Evolutionary conservation across 2,329 filamentous ascomycete genomes (phyloP), one percentile per base, ranked within the genome.

Genomic region (Alternaria tenuissima): DNA sequence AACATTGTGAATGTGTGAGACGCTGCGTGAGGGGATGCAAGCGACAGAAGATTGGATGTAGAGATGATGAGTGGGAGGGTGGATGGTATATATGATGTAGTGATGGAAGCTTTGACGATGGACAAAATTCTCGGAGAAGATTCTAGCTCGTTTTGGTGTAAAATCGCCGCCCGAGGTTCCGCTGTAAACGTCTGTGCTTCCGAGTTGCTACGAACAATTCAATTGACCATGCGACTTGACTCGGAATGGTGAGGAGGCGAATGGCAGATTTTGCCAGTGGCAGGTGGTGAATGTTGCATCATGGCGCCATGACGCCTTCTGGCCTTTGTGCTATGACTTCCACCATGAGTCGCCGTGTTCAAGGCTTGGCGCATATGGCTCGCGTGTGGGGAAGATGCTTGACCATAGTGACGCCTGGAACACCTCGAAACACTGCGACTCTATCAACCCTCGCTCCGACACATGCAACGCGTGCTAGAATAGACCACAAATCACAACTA

Each of bases 1-100:
- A 81, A 64, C 79, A 81, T 78, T 70, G 64, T 67, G 66, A 59
- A 60, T 71, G 65, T 64, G 65, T 64, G 57, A 65, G 68, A 59
- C 67, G 75, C 71, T 73, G 72, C 74, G 67, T 51, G 55, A 57
- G 65, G 63, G 63, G 68, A 69, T 71, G 72, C 62, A 71, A 66
- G 66, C 72, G 73, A 69, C 68, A 61, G 48, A 64, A 58, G 63
- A 64, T 64, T 68, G 67, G 61, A 55, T 63, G 64, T 48, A 59
- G 57, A 56, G 55, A 53, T 43, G 64, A 65, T 64, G 55, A 63
- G 62, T 62, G 65, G 62, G 64, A 52, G 63, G 66, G 55, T 52
- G 55, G 62, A 49, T 59, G 59, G 62, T 63, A 65, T 73, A 68
- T 71, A 71, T 68, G 68, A 72, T 72, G 71, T 60, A 63, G 63